These are phyloP conservation scores for Ceratocystis eucalypticola DNA, from an alignment of 2,329 filamentous ascomycete species.

Conservation along the genomic window DNA sequence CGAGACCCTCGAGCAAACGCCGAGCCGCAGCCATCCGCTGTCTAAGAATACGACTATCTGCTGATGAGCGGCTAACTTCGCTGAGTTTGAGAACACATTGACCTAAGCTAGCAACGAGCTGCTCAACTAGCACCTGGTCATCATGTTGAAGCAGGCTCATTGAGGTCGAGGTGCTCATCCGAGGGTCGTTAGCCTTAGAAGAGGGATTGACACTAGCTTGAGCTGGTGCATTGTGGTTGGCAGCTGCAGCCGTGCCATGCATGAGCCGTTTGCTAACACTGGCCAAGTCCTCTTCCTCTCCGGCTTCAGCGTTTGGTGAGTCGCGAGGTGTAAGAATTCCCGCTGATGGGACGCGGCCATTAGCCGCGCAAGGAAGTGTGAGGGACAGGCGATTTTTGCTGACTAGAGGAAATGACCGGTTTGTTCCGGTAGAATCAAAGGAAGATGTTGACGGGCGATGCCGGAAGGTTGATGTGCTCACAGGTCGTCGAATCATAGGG, in stretches of 20 bases:
- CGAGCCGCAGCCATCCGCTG: conserved; percentile 62
- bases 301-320: conserved; percentile 38
- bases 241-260: conserved; percentile 3
- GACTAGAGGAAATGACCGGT: conserved; percentile 48
- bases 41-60: conserved; percentile 51
- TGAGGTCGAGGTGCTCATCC: conserved; percentile 24
- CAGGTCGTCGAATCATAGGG: conserved; percentile 31
- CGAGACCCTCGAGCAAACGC: conserved; percentile 56
- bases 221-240: not conserved
- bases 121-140: conserved; percentile 47
- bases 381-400: conserved; percentile 31
- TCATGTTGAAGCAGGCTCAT: conserved; percentile 39
- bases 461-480: conserved; percentile 27
- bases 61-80: conserved; percentile 39
- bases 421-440: conserved; percentile 44
- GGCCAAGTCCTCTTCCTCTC: conserved; percentile 33
- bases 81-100: conserved; percentile 46
- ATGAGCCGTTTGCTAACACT: conserved; percentile 13
- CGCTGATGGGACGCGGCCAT: conserved; percentile 21
- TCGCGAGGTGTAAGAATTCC: conserved; percentile 36
- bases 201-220: conserved; percentile 29
- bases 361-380: conserved; percentile 4
- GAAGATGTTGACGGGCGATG: conserved; percentile 46
- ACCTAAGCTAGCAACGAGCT: conserved; percentile 45
- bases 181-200: conserved; percentile 28